phyloP scores from a whole-genome alignment of 192 early-diverging fungal species.

The Coemansia sp. region DNA sequence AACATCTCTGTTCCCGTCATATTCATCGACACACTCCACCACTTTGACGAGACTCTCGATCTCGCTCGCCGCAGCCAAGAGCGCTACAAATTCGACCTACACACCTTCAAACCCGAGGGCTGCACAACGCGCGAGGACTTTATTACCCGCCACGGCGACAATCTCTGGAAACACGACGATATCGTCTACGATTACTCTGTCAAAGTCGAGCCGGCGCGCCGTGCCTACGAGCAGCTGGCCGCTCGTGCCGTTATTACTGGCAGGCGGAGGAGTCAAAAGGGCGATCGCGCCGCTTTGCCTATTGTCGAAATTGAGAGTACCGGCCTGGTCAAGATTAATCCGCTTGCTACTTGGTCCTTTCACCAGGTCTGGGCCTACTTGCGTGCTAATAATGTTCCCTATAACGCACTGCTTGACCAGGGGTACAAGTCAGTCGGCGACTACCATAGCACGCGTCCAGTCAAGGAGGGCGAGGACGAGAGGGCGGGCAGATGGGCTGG shows the following conservation, averaged over 20 bases:
- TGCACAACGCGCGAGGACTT: slow-evolving; percentile 69
- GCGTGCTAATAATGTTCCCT: slow-evolving; percentile 83
- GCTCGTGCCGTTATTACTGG: slow-evolving; percentile 90
- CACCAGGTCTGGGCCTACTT: slow-evolving; percentile 88
- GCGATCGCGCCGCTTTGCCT: slow-evolving; percentile 73
- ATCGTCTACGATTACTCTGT: slow-evolving; percentile 87
- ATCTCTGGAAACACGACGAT: slow-evolving; percentile 84
- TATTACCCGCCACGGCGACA: slow-evolving; percentile 70
- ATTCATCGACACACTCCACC: slow-evolving; percentile 95
- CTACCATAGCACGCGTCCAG: slow-evolving; percentile 84
- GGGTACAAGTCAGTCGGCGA: slow-evolving; percentile 95
- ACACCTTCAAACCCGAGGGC: slow-evolving; percentile 75
- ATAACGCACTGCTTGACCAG: slow-evolving; percentile 86
- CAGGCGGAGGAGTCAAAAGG: slow-evolving; percentile 84
- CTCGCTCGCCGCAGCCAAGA: slow-evolving; percentile 69
- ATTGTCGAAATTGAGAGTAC: slow-evolving; percentile 87
- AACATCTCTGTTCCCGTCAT: slow-evolving; percentile 69
- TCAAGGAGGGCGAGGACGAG: slow-evolving; percentile 70
- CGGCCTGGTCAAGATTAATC: slow-evolving; percentile 89
- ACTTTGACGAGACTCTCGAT: slow-evolving; percentile 91
- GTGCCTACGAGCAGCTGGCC: slow-evolving; percentile 77
- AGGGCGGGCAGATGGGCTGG: slow-evolving; percentile 90
- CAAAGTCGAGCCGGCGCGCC: slow-evolving; percentile 91
- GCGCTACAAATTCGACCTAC: slow-evolving; percentile 71
- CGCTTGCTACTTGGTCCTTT: slow-evolving; percentile 90